phyloP scores from a whole-genome alignment of 2,329 filamentous ascomycete genomes.

The Phoma herbarum region DNA sequence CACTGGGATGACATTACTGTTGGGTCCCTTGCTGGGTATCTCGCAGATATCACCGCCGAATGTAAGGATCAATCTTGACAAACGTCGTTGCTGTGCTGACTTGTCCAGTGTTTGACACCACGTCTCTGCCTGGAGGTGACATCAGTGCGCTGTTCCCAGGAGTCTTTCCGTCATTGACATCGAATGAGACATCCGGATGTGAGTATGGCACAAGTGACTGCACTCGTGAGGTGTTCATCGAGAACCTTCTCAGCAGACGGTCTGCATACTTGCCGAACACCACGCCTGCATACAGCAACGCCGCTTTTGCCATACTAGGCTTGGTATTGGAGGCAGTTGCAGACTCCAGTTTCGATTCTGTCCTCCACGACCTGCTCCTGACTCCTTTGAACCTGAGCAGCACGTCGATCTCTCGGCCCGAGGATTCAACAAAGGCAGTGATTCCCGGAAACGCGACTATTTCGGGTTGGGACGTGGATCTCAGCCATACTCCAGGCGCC shows the following conservation, averaged over 20 bases:
- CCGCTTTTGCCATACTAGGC: constrained; percentile 57
- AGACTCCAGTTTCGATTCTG: constrained; percentile 51
- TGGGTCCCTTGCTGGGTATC: constrained; percentile 45
- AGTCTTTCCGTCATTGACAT: constrained; percentile 10
- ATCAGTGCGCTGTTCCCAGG: constrained; percentile 20
- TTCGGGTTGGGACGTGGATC: constrained; percentile 13
- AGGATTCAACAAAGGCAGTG: constrained; percentile 9
- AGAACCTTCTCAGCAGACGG: constrained; percentile 4
- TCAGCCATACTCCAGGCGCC: constrained; percentile 11
- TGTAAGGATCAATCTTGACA: constrained; percentile 11
- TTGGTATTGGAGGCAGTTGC: constrained; percentile 58
- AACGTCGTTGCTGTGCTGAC: not conserved
- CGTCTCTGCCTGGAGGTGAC: constrained; percentile 9
- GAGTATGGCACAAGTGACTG: constrained; percentile 10
- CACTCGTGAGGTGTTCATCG: constrained; percentile 14
- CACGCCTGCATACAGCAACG: constrained; percentile 61
- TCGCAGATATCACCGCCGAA: constrained; percentile 42
- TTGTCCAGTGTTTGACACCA: constrained; percentile 4
- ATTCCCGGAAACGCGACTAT: constrained; percentile 13
- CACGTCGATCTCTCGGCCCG: constrained; percentile 48
- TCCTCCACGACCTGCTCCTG: constrained; percentile 55
- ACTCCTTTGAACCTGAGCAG: constrained; percentile 55
- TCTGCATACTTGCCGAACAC: constrained; percentile 57
- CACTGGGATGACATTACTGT: constrained; percentile 50
- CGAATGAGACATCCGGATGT: constrained; percentile 18